Evolutionary conservation across 495 filamentous ascomycete species (phyloP).

Genomic region (Lasiosphaeria miniovina): DNA sequence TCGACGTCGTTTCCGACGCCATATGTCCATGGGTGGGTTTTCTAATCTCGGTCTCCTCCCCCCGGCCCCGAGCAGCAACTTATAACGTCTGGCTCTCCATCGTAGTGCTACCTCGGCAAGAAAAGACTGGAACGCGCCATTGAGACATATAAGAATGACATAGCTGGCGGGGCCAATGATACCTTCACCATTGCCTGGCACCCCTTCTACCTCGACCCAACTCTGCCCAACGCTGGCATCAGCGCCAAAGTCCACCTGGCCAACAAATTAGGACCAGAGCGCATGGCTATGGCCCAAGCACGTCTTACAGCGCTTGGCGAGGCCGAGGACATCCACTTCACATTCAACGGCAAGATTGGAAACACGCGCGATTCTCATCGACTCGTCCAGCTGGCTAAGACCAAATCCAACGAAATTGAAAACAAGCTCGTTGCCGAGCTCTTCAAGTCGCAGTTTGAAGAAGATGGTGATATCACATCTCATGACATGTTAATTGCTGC

Average conservation of each 20-base stretch:
- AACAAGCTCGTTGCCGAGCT: slow-evolving; percentile 64
- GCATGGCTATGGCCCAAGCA: slow-evolving; percentile 52
- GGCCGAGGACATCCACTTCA: slow-evolving; percentile 68
- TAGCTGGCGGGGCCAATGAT: slow-evolving; percentile 57
- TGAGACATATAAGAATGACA: slow-evolving; percentile 52
- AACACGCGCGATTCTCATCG: slow-evolving; percentile 75
- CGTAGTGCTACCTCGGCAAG: slow-evolving; percentile 78
- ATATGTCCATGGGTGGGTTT: slow-evolving; percentile 71
- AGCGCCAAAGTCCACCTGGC: slow-evolving; percentile 22
- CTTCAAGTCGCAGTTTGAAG: slow-evolving; percentile 73
- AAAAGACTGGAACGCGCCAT: slow-evolving; percentile 71
- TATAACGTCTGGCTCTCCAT: too few relatives aligned
- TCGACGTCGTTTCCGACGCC: slow-evolving; percentile 72
- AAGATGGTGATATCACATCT: slow-evolving; percentile 72
- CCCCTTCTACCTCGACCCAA: slow-evolving; percentile 77
- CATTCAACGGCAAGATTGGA: slow-evolving; percentile 69
- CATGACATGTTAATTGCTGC: slow-evolving; percentile 56
- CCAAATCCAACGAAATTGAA: slow-evolving; percentile 54
- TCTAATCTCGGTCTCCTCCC: slow-evolving; percentile 1
- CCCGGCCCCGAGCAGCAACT: background rate
- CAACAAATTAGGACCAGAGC: slow-evolving; percentile 47
- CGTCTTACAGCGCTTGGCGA: slow-evolving; percentile 58
- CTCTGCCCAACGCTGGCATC: slow-evolving; percentile 43
- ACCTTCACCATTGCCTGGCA: slow-evolving; percentile 70
- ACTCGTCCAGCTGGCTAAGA: slow-evolving; percentile 65